Percentiles rank a stretch among this genome's conserved stretches.
Evolutionary conservation across 1,284 basidiomycete genomes (phyloP).

Genomic region (Heterobasidion annosum): DNA sequence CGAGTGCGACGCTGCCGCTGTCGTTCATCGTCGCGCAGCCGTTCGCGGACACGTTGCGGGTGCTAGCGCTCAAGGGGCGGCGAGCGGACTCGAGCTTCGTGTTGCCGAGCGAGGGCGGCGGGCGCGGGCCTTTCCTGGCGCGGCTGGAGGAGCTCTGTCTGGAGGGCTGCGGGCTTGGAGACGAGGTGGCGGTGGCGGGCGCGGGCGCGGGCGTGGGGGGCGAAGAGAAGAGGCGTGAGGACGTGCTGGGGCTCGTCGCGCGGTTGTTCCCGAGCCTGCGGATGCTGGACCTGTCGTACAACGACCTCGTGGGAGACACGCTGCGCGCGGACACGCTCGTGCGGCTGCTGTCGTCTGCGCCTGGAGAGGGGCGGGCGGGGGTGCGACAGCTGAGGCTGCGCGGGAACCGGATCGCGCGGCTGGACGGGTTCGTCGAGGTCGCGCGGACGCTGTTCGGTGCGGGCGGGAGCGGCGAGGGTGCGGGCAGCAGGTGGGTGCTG

Average conservation of each 20-base stretch:
- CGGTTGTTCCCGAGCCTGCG: slow-evolving; percentile 59
- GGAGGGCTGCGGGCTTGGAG: slow-evolving; percentile 59
- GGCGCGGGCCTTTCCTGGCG: slow-evolving; percentile 39
- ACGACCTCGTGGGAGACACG: slow-evolving; percentile 45
- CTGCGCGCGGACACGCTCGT: slow-evolving; percentile 37
- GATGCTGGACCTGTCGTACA: slow-evolving; percentile 68
- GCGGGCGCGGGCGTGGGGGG: background rate
- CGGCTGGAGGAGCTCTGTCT: slow-evolving; percentile 61
- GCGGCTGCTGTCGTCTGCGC: slow-evolving; percentile 32
- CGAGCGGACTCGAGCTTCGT: slow-evolving; percentile 55
- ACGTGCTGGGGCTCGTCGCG: slow-evolving; percentile 46
- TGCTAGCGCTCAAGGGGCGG: slow-evolving; percentile 55
- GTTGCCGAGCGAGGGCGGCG: slow-evolving; percentile 29
- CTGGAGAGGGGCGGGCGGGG: slow-evolving; percentile 29
- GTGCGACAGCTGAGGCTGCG: slow-evolving; percentile 55
- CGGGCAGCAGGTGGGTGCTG: slow-evolving; percentile 57
- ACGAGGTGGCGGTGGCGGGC: slow-evolving; percentile 34
- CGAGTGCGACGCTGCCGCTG: slow-evolving; percentile 59
- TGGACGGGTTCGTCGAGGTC: slow-evolving; percentile 53
- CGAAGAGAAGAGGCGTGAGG: slow-evolving; percentile 29
- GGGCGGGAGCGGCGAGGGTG: background rate
- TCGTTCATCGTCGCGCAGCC: slow-evolving; percentile 47
- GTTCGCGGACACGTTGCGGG: slow-evolving; percentile 49
- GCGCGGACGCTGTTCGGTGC: slow-evolving; percentile 38
- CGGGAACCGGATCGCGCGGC: slow-evolving; percentile 52